Percentiles rank a stretch among this genome's conserved stretches.
Evolutionary conservation across 2,329 filamentous ascomycete species (phyloP).

Genomic region (Colletotrichum spinosum): DNA sequence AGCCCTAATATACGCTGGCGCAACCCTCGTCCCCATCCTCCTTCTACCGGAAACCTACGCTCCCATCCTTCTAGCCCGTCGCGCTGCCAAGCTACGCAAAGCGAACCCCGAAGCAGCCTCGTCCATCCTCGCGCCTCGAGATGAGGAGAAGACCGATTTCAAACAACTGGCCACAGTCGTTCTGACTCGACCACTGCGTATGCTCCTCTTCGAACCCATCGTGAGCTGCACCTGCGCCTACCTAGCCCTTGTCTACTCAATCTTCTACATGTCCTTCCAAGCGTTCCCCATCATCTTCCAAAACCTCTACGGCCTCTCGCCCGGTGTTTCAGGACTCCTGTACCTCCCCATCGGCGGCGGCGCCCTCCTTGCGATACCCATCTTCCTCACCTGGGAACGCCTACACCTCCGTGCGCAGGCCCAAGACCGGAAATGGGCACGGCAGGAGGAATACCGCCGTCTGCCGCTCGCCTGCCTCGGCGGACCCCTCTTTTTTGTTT

Average conservation of each 20-base stretch:
- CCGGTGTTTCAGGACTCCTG: conserved; percentile 73
- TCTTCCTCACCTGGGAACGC: conserved; percentile 70
- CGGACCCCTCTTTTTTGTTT: conserved; percentile 70
- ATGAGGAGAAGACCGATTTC: conserved; percentile 69
- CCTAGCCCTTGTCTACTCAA: conserved; percentile 75
- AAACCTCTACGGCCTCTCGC: conserved; percentile 69
- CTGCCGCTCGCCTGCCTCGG: conserved; percentile 79
- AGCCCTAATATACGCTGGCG: conserved; percentile 74
- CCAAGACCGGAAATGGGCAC: conserved; percentile 65
- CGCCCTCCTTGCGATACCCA: conserved; percentile 65
- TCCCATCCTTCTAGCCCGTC: conserved; percentile 66
- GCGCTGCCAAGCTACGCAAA: conserved; percentile 68
- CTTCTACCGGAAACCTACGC: conserved; percentile 75
- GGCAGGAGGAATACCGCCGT: conserved; percentile 74
- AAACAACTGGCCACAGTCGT: conserved; percentile 75
- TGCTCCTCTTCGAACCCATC: conserved; percentile 79
- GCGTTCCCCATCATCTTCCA: conserved; percentile 79
- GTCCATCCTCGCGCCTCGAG: conserved; percentile 68
- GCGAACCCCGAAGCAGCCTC: conserved; percentile 59
- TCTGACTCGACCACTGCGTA: conserved; percentile 76
- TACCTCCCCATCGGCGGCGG: conserved; percentile 78
- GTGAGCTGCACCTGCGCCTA: conserved; percentile 78
- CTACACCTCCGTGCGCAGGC: conserved; percentile 39
- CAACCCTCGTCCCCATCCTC: conserved; percentile 69
- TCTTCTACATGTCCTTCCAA: conserved; percentile 80